Percentiles rank a stretch among this genome's conserved stretches.
These are phyloP conservation scores for Paramarasmius palmivorus DNA, from an alignment of 1,284 basidiomycete species.

Conservation along the genomic window DNA sequence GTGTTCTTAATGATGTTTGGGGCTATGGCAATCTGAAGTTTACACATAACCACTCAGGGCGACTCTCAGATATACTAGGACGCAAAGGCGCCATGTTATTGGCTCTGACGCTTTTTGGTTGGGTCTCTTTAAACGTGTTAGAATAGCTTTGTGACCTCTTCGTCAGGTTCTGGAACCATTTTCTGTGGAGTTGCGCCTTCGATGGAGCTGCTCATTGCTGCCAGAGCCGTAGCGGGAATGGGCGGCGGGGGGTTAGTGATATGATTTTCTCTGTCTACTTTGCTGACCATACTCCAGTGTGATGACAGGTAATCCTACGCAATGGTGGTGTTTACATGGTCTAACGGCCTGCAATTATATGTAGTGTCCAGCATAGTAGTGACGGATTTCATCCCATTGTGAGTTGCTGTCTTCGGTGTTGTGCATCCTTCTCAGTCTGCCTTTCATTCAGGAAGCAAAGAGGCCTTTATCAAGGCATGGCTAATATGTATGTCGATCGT, in stretches of 20 bases:
- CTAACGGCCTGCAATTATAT: constrained; percentile 19
- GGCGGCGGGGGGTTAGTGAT: constrained; percentile 80
- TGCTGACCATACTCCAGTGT: constrained; percentile 43
- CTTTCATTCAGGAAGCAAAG: constrained; percentile 65
- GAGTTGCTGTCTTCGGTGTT: constrained; percentile 30
- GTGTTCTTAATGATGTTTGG: constrained; percentile 22
- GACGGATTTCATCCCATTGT: constrained; percentile 83
- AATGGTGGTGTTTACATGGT: constrained; percentile 12
- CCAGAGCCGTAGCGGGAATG: constrained; percentile 85
- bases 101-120: constrained; percentile 80
- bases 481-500: constrained; percentile 66
- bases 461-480: constrained; percentile 87
- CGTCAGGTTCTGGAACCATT: constrained; percentile 74
- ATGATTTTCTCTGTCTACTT: constrained; percentile 15
- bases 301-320: constrained; percentile 67
- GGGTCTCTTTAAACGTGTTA: constrained; percentile 16
- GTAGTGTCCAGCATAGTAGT: constrained; percentile 76
- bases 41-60: constrained; percentile 48
- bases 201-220: constrained; percentile 81
- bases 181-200: constrained; percentile 81
- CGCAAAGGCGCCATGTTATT: constrained; percentile 84
- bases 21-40: constrained; percentile 15
- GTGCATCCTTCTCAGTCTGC: constrained; percentile 11
- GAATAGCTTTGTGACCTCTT: not conserved
- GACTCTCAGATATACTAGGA: constrained; percentile 86